Evolutionary conservation across 1,139 yeast genomes (phyloP), one percentile per base, ranked within the genome.

Genomic region (Saccharomyces hybrid): DNA sequence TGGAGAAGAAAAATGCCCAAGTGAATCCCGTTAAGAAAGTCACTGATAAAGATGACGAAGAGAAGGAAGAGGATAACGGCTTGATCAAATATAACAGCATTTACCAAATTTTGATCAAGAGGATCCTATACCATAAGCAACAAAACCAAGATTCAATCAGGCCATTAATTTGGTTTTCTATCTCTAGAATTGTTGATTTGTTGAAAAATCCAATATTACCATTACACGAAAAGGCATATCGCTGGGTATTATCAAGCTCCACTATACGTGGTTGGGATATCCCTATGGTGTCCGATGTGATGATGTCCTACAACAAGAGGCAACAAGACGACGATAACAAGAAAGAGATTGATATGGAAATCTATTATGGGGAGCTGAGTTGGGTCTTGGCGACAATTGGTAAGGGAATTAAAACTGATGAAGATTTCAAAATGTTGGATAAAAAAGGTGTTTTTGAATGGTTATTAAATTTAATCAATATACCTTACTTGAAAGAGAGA

Each of bases 131-230:
- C 65, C 54, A 58, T 6, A 44, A 50, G 4, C 49, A 64, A 3
- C 64, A 65, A 24, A 62, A 57, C 19, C 60, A 61, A 3, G 59
- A 66, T 2, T 58, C 61, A 3, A 69, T 73, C 53, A 71, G 75
- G n/a, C 77, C 75, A 51, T 62, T 78, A 52, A 74, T 73, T 38
- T 72, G 76, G 81, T 65, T 65, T 69, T 61, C 79, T 70, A 59
- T 84, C 63, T 74, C 88, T 0, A 77, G 79, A 52, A 67, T 89
- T 47, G 71, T 82, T 3, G 80, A 82, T 4, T 73, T 88, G 1
- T 67, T 88, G 55, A 67, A 77, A 7, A 66, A 83, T 81, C 67
- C 96, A 90, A 0, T 84, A 80, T n/a, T 95, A 80, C 68, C 79
- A 73, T 65, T 91, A 49, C 88, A 86, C 67, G 96, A 88, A 59